Percentiles rank a stretch among this genome's conserved stretches.
Conservation (phyloP, 2,329 filamentous ascomycete species). For the Cephalotrichum gorgonifer region DNA sequence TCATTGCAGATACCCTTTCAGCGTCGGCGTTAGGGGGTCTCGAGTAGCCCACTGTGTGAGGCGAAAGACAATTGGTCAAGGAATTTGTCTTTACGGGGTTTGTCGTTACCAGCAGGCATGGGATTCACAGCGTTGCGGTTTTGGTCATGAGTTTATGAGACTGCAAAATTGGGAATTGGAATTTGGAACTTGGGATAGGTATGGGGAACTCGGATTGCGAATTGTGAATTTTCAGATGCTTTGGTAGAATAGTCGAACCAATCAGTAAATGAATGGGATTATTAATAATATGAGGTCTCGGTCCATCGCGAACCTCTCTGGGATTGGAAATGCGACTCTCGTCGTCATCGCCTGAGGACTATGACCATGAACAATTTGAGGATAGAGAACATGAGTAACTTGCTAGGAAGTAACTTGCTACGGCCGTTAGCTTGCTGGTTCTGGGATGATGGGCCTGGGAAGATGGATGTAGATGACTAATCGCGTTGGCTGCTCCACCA, state of each 20-base stretch:
- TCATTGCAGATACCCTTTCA: slow-evolving; percentile 14
- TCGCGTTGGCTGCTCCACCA: slow-evolving; percentile 11
- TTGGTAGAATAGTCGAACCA: neutral
- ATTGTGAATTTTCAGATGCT: neutral
- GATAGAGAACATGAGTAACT: too few relatives aligned
- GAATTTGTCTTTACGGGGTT: neutral
- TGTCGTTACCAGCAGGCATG: neutral
- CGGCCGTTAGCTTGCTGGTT: too few relatives aligned
- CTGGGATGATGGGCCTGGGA: too few relatives aligned
- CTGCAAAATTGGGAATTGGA: neutral
- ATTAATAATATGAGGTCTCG: neutral
- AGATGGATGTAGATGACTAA: slow-evolving; percentile 10
- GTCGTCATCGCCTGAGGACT: too few relatives aligned
- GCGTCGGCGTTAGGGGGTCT: slow-evolving; percentile 38
- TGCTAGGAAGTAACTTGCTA: too few relatives aligned
- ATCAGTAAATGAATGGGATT: neutral
- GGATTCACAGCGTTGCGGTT: neutral
- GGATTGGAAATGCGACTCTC: too few relatives aligned
- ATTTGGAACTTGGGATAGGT: neutral
- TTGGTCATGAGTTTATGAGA: slow-evolving; percentile 4
- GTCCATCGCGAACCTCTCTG: too few relatives aligned
- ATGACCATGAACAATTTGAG: too few relatives aligned
- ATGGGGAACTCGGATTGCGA: neutral
- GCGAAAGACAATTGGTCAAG: neutral
- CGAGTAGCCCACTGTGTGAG: neutral